Evolutionary conservation across 129 eudicot genomes (phyloP), one percentile per base, ranked within the genome.

Genomic region (Silybum marianum): DNA sequence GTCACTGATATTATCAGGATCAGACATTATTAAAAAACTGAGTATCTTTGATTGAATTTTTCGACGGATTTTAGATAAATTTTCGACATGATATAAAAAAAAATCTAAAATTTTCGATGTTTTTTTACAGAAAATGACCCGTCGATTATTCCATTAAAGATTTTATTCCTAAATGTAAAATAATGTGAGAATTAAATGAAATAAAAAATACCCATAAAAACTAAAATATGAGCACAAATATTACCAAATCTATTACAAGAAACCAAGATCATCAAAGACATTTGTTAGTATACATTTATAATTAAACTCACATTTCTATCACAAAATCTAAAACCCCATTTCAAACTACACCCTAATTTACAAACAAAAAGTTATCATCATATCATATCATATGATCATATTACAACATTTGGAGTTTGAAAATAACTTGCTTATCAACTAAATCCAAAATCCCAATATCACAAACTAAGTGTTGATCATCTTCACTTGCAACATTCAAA

Each of bases 371-470:
- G 79, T 22, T 58, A 58, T 16, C 63, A 54, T 28, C 30, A 28
- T 28, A 28, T 28, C 30, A 28, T 28, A 0, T 28, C 30, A 28
- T 28, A 28, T 54, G 14, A 7, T 24, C 54, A 30, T 14, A 84
- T 86, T 80, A 90, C 93, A 91, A 72, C 72, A 86, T 86, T 18
- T 90, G 92, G 80, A 89, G 77, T 78, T 87, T 88, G 85, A 93
- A 93, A 24, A 91, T 63, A 38, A 93, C 81, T 85, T 89, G 91
- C 87, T 82, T 89, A 75, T 93, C 98, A 69, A 93, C 98, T 48
- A 65, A 84, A 68, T 84, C 90, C 81, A 89, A 70, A 51, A 93
- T 84, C 69, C 92, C 89, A 80, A 58, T 74, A 67, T 83, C 90
- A 28, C 79, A 78, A 70, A 79, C 89, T 65, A 86, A 78, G 18